Base-by-base conservation (phyloP, 2,329 filamentous ascomycete genomes). In the Trichoderma guizhouense region DNA sequence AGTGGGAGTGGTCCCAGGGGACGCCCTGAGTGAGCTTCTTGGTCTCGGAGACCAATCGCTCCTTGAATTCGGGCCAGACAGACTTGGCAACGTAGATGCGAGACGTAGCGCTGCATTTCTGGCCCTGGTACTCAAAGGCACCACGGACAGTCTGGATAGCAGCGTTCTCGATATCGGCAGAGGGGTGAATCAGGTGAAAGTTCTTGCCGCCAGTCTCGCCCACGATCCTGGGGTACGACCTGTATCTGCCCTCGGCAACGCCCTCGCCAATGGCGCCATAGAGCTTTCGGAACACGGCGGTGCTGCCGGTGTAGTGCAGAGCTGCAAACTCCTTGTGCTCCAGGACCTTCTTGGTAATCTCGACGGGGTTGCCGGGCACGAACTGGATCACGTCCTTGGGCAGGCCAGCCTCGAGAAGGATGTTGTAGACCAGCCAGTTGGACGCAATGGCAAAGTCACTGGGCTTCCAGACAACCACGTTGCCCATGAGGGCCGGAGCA, bases 391-490 rank as follows among this genome's bases (percentile, higher is more conserved):
- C 95, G 76, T 95, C 90, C 77, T 90, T 89, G 51, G 95, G 95
- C 66, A 98, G 89, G 53, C 95, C 95, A 32, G 95, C 94, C 84
- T 98, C 95, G 30, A 96, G 85, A 18, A 98, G 87, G 80, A 98
- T 97, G 80, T 95, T 88, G 85, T 97, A 95, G 58, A 97, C 86
- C 71, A 98, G 86, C 90, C 92, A 97, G 85, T 95, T 97, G 74
- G 93, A 94, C n/a, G 92, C 92, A 74, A 98, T 92, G 47, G 95
- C 93, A 18, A 86, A 91, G 76, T 95, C 93, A 15, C 93, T 96
- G n/a, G 95, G 95, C 86, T 98, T 98, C 95, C 95, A 98, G 61
- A 98, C 84, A 5, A 97, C 94, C 2, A 98, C 95, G 81, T 98
- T 98, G 72, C 95, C 95, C 86, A 98, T 91, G 70, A 98, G 84